Evolutionary conservation across 2,329 filamentous ascomycete genomes (phyloP).

Genomic region (Paecilomyces niveus): DNA sequence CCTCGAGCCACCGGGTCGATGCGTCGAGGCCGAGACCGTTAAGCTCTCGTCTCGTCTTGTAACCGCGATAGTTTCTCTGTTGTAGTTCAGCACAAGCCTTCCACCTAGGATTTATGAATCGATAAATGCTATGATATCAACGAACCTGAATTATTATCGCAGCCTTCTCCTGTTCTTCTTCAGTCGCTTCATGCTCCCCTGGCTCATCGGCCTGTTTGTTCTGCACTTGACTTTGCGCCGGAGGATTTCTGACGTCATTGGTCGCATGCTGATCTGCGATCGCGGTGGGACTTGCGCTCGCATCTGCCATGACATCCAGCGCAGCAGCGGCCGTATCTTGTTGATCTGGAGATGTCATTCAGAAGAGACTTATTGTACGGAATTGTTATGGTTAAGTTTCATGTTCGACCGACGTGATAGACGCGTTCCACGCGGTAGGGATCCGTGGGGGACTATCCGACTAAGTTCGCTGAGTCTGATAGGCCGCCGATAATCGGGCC

Average conservation of each 20-base stretch:
- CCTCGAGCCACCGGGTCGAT: slow-evolving; percentile 7
- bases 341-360: not conserved
- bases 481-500: not conserved
- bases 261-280: not conserved
- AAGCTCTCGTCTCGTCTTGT: slow-evolving; percentile 8
- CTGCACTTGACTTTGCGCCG: not conserved
- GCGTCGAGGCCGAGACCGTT: slow-evolving; percentile 6
- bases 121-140: not conserved
- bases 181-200: not conserved
- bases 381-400: not conserved
- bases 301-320: not conserved
- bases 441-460: not conserved
- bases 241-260: not conserved
- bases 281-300: not conserved
- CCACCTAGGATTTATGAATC: not conserved
- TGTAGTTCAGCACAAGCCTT: not conserved
- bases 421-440: not conserved
- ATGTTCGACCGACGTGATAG: not conserved
- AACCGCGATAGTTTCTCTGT: slow-evolving; percentile 9
- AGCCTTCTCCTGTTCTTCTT: not conserved
- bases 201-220: not conserved
- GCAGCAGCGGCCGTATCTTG: not conserved
- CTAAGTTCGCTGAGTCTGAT: not conserved
- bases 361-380: not conserved
- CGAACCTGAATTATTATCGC: not conserved